Base-by-base conservation (phyloP, 2,329 filamentous ascomycete genomes). In the Epichloe bromicola region DNA sequence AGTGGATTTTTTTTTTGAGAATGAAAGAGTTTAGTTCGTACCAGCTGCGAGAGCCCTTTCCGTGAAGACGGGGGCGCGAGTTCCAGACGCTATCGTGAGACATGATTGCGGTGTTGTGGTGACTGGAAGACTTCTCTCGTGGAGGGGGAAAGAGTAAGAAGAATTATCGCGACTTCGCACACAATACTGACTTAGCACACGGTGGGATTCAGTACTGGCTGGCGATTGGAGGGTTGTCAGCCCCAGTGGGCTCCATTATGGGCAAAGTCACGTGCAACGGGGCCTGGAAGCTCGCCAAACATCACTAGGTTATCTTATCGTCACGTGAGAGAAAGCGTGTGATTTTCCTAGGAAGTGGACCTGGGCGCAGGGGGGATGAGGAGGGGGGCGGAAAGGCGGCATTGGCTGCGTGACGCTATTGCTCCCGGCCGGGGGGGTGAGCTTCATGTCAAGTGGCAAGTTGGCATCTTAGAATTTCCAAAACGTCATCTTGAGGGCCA, bases 11-110 rank as follows among this genome's bases (percentile, higher is more conserved):
- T 15, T 15, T 20, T 48, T 23, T 12, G 46, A 34, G 12, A 23
- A 20, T 34, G 12, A 20, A 19, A n/a, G 14, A 10, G 14, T 1
- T 47, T 41, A 37, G 45, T 59, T 64, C 86, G 72, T 89, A 96
- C 90, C 90, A 96, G 71, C 76, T 74, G 74, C 90, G 86, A 74
- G 87, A 79, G 77, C 91, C 91, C 84, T 96, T 96, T 80, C 91
- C 91, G 82, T 94, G 95, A 73, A 74, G 88, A 75, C 90, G 86
- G 70, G 93, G 93, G 74, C 93, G 90, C 70, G 89, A 95, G 85
- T 94, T 95, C 90, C 91, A 98, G 78, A 97, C 89, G 70, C 86
- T 89, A 80, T 97, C 91, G 89, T 79, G 78, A 76, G 75, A 79
- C 78, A 79, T 80, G 64, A 66, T 79, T 69, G 67, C 69, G 67